Conservation (phyloP, 2,329 filamentous ascomycete species). For the Diplodia mutila region DNA sequence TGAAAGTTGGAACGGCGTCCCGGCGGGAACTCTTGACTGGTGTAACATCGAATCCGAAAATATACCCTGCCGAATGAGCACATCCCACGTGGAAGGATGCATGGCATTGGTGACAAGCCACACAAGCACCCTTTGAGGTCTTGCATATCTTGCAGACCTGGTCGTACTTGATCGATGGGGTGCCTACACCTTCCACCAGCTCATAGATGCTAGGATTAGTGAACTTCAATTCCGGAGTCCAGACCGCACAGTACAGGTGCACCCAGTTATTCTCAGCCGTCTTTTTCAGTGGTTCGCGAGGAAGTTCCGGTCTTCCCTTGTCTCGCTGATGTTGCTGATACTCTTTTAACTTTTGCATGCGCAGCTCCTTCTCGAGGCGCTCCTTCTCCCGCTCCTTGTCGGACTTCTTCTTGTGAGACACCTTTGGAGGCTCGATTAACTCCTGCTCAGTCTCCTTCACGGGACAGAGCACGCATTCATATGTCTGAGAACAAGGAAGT, state of each 20-base stretch:
- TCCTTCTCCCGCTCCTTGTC: slow-evolving; percentile 92
- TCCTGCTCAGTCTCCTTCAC: slow-evolving; percentile 80
- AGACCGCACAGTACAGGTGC: slow-evolving; percentile 90
- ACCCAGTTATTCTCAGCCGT: slow-evolving; percentile 99
- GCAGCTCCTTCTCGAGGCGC: slow-evolving; percentile 79
- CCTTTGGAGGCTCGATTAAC: slow-evolving; percentile 79
- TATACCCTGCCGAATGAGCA: slow-evolving; percentile 80
- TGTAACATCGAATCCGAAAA: slow-evolving; percentile 85
- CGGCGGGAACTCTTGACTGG: slow-evolving; percentile 87
- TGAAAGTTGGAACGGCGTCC: slow-evolving; percentile 79
- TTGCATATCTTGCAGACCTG: slow-evolving; percentile 86
- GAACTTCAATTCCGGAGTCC: slow-evolving; percentile 91
- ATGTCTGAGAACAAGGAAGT: slow-evolving; percentile 60
- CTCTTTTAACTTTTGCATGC: slow-evolving; percentile 75
- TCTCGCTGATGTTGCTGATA: slow-evolving; percentile 84
- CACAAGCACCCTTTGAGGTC: slow-evolving; percentile 73
- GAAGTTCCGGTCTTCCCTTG: slow-evolving; percentile 78
- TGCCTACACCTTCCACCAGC: slow-evolving; percentile 79
- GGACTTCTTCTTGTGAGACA: slow-evolving; percentile 83
- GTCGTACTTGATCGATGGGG: slow-evolving; percentile 76
- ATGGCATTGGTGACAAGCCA: slow-evolving; percentile 78
- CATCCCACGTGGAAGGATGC: slow-evolving; percentile 82
- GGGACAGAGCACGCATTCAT: slow-evolving; percentile 91
- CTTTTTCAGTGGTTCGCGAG: slow-evolving; percentile 87
- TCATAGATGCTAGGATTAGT: slow-evolving; percentile 80